Conservation (phyloP, 768 basidiomycete genomes). For the Chalciporus piperatus region DNA sequence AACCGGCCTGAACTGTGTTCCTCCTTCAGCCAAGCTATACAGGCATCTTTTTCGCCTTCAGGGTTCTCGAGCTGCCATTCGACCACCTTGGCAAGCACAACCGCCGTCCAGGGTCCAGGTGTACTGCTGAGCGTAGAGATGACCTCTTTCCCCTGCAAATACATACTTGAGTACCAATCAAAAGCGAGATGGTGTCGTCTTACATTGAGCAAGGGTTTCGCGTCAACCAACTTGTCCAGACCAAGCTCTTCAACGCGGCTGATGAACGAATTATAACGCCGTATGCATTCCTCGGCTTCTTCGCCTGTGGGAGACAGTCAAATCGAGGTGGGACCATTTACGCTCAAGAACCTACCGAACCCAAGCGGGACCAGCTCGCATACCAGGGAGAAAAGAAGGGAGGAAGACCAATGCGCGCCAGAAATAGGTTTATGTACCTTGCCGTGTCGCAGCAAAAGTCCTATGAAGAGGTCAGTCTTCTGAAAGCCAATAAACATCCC, state of each 20-base stretch:
- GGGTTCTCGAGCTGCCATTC: slow-evolving; percentile 89
- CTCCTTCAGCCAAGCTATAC: slow-evolving; percentile 64
- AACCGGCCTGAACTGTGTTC: slow-evolving; percentile 51
- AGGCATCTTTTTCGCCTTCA: slow-evolving; percentile 59
- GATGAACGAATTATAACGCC: slow-evolving; percentile 65
- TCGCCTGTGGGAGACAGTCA: slow-evolving; percentile 34
- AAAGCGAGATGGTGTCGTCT: slow-evolving; percentile 2
- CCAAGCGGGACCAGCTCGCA: slow-evolving; percentile 64
- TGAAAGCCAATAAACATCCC: not conserved
- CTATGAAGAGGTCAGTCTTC: slow-evolving; percentile 32
- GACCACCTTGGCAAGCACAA: slow-evolving; percentile 61
- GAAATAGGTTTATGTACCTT: slow-evolving; percentile 59
- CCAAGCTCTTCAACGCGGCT: slow-evolving; percentile 57
- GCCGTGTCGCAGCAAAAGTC: slow-evolving; percentile 66
- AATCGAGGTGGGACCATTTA: slow-evolving; percentile 26
- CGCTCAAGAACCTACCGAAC: slow-evolving; percentile 29
- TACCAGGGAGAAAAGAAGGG: slow-evolving; percentile 72
- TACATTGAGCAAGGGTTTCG: slow-evolving; percentile 76
- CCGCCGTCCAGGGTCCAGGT: slow-evolving; percentile 70
- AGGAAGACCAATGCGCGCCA: slow-evolving; percentile 68
- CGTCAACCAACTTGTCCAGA: slow-evolving; percentile 60
- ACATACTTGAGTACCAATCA: not conserved
- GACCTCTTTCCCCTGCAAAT: slow-evolving; percentile 68
- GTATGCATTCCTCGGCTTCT: slow-evolving; percentile 46
- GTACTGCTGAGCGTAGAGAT: slow-evolving; percentile 49